Evolutionary conservation across 78 protist species (phyloP).

Genomic region (Cavenderia fasciculata): DNA sequence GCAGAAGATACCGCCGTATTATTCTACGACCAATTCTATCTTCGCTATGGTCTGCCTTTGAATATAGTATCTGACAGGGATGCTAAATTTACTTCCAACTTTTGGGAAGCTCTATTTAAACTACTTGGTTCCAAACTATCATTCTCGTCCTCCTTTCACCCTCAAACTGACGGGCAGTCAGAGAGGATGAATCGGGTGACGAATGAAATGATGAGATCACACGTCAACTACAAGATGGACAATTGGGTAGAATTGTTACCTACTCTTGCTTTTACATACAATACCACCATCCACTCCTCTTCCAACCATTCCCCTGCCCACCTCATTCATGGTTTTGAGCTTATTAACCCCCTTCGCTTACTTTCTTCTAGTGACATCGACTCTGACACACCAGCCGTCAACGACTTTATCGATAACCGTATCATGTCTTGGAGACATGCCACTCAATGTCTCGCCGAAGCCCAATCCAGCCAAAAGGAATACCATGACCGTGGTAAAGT

Average conservation of each 20-base stretch:
- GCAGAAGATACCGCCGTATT: background rate
- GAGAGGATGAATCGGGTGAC: background rate
- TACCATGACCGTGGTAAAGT: too few relatives aligned
- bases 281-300: too few relatives aligned
- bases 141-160: constrained; percentile 12
- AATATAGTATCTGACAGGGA: background rate
- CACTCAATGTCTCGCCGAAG: too few relatives aligned
- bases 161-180: constrained; percentile 18
- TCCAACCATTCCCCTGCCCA: too few relatives aligned
- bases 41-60: background rate
- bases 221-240: constrained; percentile 3
- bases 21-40: background rate
- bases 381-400: too few relatives aligned
- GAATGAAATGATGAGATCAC: background rate
- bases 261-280: too few relatives aligned
- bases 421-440: too few relatives aligned
- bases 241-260: constrained; percentile 17
- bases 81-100: background rate
- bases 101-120: background rate
- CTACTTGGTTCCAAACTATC: background rate
- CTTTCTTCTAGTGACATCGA: too few relatives aligned
- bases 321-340: too few relatives aligned
- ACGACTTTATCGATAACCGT: too few relatives aligned
- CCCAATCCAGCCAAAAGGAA: too few relatives aligned
- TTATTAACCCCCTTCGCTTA: too few relatives aligned